Evolutionary conservation across 2,329 filamentous ascomycete species (phyloP).

Genomic region (Cryphonectria japonica): DNA sequence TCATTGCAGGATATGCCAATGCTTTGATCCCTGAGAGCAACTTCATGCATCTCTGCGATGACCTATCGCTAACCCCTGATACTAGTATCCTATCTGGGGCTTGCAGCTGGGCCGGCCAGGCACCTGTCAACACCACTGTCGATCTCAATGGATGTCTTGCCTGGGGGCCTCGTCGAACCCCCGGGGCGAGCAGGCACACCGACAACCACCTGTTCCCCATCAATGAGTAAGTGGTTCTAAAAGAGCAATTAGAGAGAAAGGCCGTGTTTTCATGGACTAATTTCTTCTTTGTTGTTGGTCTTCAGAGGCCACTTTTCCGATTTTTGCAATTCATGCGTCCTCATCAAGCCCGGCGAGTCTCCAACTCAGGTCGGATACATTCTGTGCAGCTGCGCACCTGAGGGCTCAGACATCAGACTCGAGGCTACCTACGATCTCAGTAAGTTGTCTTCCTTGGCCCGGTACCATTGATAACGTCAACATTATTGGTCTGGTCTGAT

Average conservation of each 20-base stretch:
- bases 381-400: conserved; percentile 17
- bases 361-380: conserved; percentile 10
- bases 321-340: conserved; percentile 13
- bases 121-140: background rate
- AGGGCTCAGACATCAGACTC: background rate
- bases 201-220: background rate
- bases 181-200: background rate
- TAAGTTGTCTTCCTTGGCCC: conserved; percentile 7
- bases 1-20: background rate
- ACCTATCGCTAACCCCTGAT: conserved; percentile 3
- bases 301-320: conserved; percentile 19
- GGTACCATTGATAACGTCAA: background rate
- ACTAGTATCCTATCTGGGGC: conserved; percentile 14
- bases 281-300: background rate
- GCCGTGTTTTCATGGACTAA: too few relatives aligned
- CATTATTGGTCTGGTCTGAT: background rate
- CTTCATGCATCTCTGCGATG: conserved; percentile 17
- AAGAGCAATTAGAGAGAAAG: too few relatives aligned
- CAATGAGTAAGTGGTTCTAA: conserved; percentile 9
- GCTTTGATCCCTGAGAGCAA: background rate
- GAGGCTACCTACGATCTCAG: conserved; percentile 23
- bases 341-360: conserved; percentile 14
- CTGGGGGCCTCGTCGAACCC: conserved; percentile 6
- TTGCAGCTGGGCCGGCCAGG: background rate
- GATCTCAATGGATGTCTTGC: conserved; percentile 22